Evolutionary conservation across 192 early-diverging fungal genomes (phyloP).

Genomic region (Coemansia sp.): DNA sequence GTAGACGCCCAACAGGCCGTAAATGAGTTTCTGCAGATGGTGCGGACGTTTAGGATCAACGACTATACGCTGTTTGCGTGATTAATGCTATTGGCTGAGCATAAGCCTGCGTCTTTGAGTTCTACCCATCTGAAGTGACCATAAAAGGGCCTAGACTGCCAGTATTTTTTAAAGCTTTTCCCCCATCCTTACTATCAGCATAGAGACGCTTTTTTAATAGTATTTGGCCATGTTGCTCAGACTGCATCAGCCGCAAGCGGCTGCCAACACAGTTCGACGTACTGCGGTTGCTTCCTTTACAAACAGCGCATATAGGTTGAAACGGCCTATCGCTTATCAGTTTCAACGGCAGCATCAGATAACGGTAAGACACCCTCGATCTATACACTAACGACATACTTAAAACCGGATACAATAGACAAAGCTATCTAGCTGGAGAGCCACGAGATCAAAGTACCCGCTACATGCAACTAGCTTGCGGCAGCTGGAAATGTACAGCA

Average conservation of each 20-base stretch:
- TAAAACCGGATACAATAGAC: background rate
- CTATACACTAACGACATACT: background rate
- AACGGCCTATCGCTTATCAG: background rate
- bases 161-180: no score
- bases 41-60: slow-evolving; percentile 18
- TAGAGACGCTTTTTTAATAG: no score
- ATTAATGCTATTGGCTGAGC: background rate
- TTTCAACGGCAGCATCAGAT: background rate
- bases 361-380: background rate
- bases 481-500: slow-evolving; percentile 6
- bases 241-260: background rate
- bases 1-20: background rate
- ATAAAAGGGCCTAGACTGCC: no score
- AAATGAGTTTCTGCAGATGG: slow-evolving; percentile 10
- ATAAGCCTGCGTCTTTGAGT: no score
- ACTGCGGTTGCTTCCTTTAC: background rate
- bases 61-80: slow-evolving; percentile 20
- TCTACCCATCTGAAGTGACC: no score
- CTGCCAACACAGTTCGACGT: background rate
- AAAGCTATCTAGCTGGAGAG: background rate
- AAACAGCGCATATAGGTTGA: background rate
- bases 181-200: no score
- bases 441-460: background rate
- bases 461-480: background rate
- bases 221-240: background rate